Base-by-base conservation (phyloP, 306 rosid species). In the Castanopsis chinensis region DNA sequence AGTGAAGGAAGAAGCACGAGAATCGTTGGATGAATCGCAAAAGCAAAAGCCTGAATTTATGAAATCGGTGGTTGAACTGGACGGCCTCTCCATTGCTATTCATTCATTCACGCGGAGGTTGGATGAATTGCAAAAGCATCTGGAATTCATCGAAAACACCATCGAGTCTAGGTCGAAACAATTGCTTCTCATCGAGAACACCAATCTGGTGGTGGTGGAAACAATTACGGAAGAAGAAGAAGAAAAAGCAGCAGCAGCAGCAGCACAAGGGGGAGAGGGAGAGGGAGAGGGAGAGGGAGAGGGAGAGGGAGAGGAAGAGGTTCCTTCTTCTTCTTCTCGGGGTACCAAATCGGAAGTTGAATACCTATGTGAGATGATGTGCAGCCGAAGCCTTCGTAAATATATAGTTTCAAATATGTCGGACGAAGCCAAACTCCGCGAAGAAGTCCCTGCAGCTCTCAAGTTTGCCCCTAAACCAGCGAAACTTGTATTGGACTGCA, bases 401-500 rank as follows among this genome's bases (percentile, higher is more conserved):
- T 85, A 81, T 81, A 45, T 89, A 15, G 13, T 87, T 7, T 20
- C 59, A 53, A 79, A 69, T 80, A 20, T 87, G 3, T 77, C 87
- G 0, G 63, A 85, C n/a, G 58, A 77, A 6, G 54, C 13, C 27
- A 17, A 5, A 30, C 91, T 89, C 53, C 80, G 82, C 28, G 82
- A 79, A 53, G 19, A 81, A 65, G 78, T 89, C 35, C 89, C 91
- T 4, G 27, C 6, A 12, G 91, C 91, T 27, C 79, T 89, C 58
- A 86, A 77, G 88, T 51, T 59, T 28, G 85, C 91, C 10, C 89
- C 85, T 33, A 82, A 75, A 3, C 89, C 91, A 8, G 68, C 84
- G 3, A 85, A 81, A 64, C 83, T 89, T 5, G 93, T 89, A 19
- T 83, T 89, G 21, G 93, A 87, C 10, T 85, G 89, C 83, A 85